Conservation (phyloP, 2,329 filamentous ascomycete species). For the Xylaria digitata region DNA sequence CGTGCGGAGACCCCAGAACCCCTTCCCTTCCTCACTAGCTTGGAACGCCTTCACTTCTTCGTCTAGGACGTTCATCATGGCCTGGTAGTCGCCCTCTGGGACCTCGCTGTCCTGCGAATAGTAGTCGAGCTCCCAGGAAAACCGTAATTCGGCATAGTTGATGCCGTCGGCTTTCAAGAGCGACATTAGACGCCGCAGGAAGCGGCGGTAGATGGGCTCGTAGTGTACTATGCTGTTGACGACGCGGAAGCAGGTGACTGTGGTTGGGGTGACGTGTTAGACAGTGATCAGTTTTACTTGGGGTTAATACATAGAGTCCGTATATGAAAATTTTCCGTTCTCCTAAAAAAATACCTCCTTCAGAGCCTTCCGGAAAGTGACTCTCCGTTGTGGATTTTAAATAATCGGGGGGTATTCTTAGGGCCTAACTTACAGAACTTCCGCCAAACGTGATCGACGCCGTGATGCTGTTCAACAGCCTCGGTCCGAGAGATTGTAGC, state of each 20-base stretch:
- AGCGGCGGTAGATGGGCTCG: conserved; percentile 86
- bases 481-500: conserved; percentile 79
- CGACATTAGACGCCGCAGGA: conserved; percentile 76
- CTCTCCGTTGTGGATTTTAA: not conserved
- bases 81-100: conserved; percentile 73
- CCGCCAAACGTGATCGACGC: conserved; percentile 84
- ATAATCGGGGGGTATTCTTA: not conserved
- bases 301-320: not conserved
- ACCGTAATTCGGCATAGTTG: conserved; percentile 82
- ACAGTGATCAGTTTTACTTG: not conserved
- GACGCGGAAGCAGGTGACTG: conserved; percentile 71
- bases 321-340: too few relatives aligned
- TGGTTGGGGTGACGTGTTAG: conserved; percentile 21
- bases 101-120: conserved; percentile 71
- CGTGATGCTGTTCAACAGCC: conserved; percentile 82
- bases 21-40: conserved; percentile 72
- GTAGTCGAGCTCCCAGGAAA: conserved; percentile 79
- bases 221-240: conserved; percentile 83
- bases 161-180: conserved; percentile 84
- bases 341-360: not conserved
- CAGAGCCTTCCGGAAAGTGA: not conserved
- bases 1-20: conserved; percentile 85
- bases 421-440: conserved; percentile 72
- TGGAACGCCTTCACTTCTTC: conserved; percentile 85
- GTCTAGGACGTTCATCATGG: conserved; percentile 77